These are phyloP conservation scores for Boletus sp. DNA, from an alignment of 768 basidiomycete species.

Conservation along the genomic window DNA sequence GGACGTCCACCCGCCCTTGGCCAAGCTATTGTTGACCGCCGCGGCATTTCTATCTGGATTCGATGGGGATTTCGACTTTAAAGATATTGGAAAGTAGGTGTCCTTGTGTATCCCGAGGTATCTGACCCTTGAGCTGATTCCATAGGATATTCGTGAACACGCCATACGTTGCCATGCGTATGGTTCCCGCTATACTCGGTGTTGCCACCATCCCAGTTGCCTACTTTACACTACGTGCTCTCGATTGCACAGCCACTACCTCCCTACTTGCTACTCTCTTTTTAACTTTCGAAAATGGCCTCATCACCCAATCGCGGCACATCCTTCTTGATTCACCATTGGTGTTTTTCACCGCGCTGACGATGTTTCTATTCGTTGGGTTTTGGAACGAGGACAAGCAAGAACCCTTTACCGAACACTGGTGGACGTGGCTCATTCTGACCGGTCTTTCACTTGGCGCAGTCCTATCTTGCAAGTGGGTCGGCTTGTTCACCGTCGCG, in stretches of 20 bases:
- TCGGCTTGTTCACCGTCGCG: slow-evolving; percentile 96
- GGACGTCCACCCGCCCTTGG: slow-evolving; percentile 96
- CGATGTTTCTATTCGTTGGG: slow-evolving; percentile 79
- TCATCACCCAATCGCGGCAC: slow-evolving; percentile 92
- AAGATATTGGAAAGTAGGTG: slow-evolving; percentile 92
- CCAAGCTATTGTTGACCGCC: slow-evolving; percentile 92
- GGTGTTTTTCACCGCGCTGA: slow-evolving; percentile 94
- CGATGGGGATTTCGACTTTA: slow-evolving; percentile 93
- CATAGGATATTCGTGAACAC: slow-evolving; percentile 76
- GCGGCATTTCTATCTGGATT: slow-evolving; percentile 86
- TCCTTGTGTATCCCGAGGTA: neutral
- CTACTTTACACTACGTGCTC: slow-evolving; percentile 89
- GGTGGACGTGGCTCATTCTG: slow-evolving; percentile 92
- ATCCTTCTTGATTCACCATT: slow-evolving; percentile 98
- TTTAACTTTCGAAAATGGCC: slow-evolving; percentile 94
- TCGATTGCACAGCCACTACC: slow-evolving; percentile 89
- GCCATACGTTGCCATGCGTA: slow-evolving; percentile 95
- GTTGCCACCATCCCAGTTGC: slow-evolving; percentile 85
- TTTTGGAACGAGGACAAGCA: slow-evolving; percentile 91
- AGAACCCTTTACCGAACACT: slow-evolving; percentile 74
- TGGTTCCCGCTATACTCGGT: slow-evolving; percentile 89
- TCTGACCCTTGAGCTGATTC: slow-evolving; percentile 1
- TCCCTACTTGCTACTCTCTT: slow-evolving; percentile 88
- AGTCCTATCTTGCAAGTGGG: slow-evolving; percentile 95
- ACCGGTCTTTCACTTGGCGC: slow-evolving; percentile 90